Base-by-base conservation (phyloP, 2,329 filamentous ascomycete species). In the Balansia obtecta region DNA sequence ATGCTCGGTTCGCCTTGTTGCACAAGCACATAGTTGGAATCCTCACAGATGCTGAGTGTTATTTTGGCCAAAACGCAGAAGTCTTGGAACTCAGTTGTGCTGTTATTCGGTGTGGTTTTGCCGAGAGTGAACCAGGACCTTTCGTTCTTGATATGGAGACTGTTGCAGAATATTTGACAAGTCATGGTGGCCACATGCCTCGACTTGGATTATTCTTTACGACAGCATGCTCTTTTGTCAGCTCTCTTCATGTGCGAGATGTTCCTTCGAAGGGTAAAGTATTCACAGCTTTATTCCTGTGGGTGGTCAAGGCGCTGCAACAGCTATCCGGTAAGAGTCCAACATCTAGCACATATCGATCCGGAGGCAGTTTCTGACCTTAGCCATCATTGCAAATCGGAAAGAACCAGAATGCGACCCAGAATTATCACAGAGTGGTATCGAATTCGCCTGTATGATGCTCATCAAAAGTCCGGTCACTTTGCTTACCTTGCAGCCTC, bases 41-140 rank as follows among this genome's bases (percentile, higher is more conserved):
- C 12, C 64, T 80, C 34, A 62, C 69, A 11, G 66, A 71, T n/a
- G 55, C 76, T 4, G 74, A 76, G 53, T 54, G 61, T 3, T 60
- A 77, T 0, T 82, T 88, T 44, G 74, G 71, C 3, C 67, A 65
- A 2, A 80, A 77, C 51, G 76, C 79, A 20, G 87, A 90, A 56
- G 76, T 88, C 11, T 75, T 85, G 20, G 86, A 90, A 59, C 74
- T 79, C 4, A 80, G 83, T 34, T 93, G 87, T 65, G 75, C 74
- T 51, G 78, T 90, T 45, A 73, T 91, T 46, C 79, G 82, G 40
- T 77, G 81, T 18, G 88, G 88, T 0, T 90, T 90, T 59, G 82
- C 82, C 1, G 88, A 94, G 63, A 76, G 74, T 0, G 77, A 81
- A 27, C 79, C 84, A 3, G 87, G 87, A 0, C 85, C 86, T 1